Percentiles rank a stretch among this genome's conserved stretches.
Conservation (phyloP, 2,329 filamentous ascomycete genomes). For the Alternaria panax region DNA sequence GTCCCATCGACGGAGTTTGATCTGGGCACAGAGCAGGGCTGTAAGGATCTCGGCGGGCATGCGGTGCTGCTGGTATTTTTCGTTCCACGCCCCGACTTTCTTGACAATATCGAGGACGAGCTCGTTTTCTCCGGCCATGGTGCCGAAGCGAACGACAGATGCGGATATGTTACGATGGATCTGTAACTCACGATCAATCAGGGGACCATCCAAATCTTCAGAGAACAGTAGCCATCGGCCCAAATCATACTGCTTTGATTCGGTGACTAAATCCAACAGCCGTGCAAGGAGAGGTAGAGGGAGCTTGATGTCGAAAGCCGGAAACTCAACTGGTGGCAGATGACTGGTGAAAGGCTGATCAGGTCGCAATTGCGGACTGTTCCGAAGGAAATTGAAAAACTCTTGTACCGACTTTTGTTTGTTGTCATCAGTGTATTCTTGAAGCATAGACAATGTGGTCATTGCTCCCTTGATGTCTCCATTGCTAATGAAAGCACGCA, state of each 20-base stretch:
- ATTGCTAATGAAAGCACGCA: conserved; percentile 50
- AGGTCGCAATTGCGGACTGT: conserved; percentile 16
- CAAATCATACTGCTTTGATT: conserved; percentile 57
- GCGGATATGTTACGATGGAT: conserved; percentile 58
- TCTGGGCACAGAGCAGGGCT: conserved; percentile 54
- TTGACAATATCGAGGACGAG: conserved; percentile 45
- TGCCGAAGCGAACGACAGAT: conserved; percentile 63
- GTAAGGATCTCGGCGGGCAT: conserved; percentile 47
- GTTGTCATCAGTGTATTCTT: conserved; percentile 53
- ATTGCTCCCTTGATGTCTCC: conserved; percentile 52
- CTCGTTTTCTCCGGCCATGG: conserved; percentile 56
- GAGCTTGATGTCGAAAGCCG: conserved; percentile 55
- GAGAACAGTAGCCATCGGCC: conserved; percentile 63
- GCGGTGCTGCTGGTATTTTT: conserved; percentile 30
- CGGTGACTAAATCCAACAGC: conserved; percentile 60
- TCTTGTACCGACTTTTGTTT: conserved; percentile 52
- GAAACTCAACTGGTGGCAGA: conserved; percentile 52
- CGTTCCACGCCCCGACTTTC: conserved; percentile 25
- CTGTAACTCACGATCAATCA: conserved; percentile 58
- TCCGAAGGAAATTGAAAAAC: conserved; percentile 51
- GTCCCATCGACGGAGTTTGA: conserved; percentile 52
- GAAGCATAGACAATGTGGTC: conserved; percentile 48
- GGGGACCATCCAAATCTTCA: conserved; percentile 61
- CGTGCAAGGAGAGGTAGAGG: conserved; percentile 58
- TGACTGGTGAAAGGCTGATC: conserved; percentile 37